phyloP scores from a whole-genome alignment of 495 filamentous ascomycete species.

The Halenospora varia region DNA sequence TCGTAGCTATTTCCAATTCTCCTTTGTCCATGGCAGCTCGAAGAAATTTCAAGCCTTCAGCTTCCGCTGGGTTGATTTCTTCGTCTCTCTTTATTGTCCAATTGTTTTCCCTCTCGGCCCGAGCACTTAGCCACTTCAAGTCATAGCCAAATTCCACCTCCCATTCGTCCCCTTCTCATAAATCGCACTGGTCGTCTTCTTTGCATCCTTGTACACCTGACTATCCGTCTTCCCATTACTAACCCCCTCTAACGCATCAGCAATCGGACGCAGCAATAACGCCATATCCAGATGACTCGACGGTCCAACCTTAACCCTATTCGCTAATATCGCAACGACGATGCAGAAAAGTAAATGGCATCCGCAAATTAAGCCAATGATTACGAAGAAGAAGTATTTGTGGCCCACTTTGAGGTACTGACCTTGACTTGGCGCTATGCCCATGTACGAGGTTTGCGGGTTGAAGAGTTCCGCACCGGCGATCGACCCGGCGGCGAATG shows the following conservation, averaged over 20 bases:
- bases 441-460: slow-evolving; percentile 5
- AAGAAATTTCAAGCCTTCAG: too few species aligned
- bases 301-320: slow-evolving; percentile 22
- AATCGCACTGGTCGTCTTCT: slow-evolving; percentile 9
- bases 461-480: slow-evolving; percentile 12
- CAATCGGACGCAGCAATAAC: slow-evolving; percentile 22
- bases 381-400: slow-evolving; percentile 14
- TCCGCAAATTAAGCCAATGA: slow-evolving; percentile 17
- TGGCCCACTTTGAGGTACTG: slow-evolving; percentile 13
- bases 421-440: slow-evolving; percentile 10
- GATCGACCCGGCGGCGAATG: slow-evolving; percentile 14
- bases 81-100: neutral
- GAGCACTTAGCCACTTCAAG: neutral
- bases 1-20: too few species aligned
- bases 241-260: slow-evolving; percentile 19
- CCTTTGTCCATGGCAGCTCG: too few species aligned
- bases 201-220: slow-evolving; percentile 17
- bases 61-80: too few species aligned
- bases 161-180: slow-evolving; percentile 18
- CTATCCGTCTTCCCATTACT: slow-evolving; percentile 11
- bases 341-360: slow-evolving; percentile 18
- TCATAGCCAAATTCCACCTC: slow-evolving; percentile 20
- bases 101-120: neutral
- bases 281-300: slow-evolving; percentile 13
- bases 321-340: slow-evolving; percentile 16